Evolutionary conservation across 140 eudicot species (phyloP).

Genomic region (Cichorium intybus): DNA sequence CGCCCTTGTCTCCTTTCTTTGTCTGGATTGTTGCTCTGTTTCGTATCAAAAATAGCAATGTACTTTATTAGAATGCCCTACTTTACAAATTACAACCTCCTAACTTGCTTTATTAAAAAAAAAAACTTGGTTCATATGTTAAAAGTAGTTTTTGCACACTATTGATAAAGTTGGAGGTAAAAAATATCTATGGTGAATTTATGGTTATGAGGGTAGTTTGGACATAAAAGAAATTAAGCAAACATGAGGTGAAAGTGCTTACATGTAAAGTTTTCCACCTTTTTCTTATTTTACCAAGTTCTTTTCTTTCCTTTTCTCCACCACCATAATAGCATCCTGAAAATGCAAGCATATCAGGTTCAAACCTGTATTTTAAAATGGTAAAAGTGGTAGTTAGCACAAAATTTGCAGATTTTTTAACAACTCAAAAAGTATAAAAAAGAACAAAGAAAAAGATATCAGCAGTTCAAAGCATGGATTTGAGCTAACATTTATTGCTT

Average conservation of each 20-base stretch:
- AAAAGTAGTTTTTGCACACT: too few relatives aligned
- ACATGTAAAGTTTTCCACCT: constrained; percentile 99
- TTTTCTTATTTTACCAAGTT: constrained; percentile 75
- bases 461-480: not conserved
- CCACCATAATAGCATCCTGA: constrained; percentile 99
- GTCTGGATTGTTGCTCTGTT: constrained; percentile 81
- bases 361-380: constrained; percentile 69
- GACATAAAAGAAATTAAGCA: constrained; percentile 9
- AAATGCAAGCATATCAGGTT: constrained; percentile 99
- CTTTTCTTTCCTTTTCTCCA: constrained; percentile 90
- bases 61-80: not conserved
- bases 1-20: constrained; percentile 94
- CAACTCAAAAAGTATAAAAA: not conserved
- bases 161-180: too few relatives aligned
- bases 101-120: too few relatives aligned
- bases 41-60: constrained; percentile 1
- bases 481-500: not conserved
- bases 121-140: too few relatives aligned
- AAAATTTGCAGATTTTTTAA: constrained; percentile 22
- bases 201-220: not conserved
- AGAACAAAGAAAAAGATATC: not conserved
- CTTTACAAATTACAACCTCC: too few relatives aligned
- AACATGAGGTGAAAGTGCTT: constrained; percentile 27
- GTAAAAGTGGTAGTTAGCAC: constrained; percentile 26
- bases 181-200: not conserved